Percentiles rank a stretch among this genome's conserved stretches.
These are phyloP conservation scores for Candida sp. DNA, from an alignment of 1,139 yeast genomes.

Conservation along the genomic window DNA sequence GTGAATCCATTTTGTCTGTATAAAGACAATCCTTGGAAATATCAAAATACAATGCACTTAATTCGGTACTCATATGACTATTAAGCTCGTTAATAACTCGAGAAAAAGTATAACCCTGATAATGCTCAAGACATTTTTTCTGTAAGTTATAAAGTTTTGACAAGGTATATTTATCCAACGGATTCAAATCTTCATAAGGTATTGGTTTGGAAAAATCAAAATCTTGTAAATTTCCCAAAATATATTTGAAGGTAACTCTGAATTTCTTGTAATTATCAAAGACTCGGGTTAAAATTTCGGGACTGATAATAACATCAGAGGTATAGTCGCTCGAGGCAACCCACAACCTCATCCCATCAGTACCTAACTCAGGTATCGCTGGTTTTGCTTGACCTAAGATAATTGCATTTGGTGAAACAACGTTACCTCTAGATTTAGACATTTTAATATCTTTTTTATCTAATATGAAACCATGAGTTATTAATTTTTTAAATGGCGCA, in stretches of 20 bases:
- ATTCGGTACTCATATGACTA: constrained; percentile 67
- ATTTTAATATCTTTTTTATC: constrained; percentile 86
- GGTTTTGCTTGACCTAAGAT: constrained; percentile 63
- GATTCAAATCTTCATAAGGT: constrained; percentile 38
- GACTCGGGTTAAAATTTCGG: constrained; percentile 69
- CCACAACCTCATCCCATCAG: constrained; percentile 90
- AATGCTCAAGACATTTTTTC: constrained; percentile 38
- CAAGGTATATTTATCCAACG: constrained; percentile 65
- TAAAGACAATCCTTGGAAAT: constrained; percentile 82
- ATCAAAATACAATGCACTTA: constrained; percentile 86
- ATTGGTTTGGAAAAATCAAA: constrained; percentile 14
- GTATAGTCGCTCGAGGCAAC: constrained; percentile 88
- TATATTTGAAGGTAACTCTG: constrained; percentile 74
- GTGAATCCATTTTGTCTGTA: constrained; percentile 52
- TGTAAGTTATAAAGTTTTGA: constrained; percentile 52
- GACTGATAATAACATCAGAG: constrained; percentile 73
- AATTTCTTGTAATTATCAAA: constrained; percentile 79
- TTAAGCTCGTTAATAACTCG: constrained; percentile 62
- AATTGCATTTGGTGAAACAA: constrained; percentile 63
- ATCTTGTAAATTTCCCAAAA: constrained; percentile 71
- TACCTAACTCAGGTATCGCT: constrained; percentile 68
- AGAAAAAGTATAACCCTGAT: constrained; percentile 61
- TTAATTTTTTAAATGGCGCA: constrained; percentile 68
- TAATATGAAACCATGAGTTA: constrained; percentile 92
- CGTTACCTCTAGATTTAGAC: constrained; percentile 93